These are phyloP conservation scores for Tuber indicum DNA, from an alignment of 495 filamentous ascomycete species.

Conservation along the genomic window DNA sequence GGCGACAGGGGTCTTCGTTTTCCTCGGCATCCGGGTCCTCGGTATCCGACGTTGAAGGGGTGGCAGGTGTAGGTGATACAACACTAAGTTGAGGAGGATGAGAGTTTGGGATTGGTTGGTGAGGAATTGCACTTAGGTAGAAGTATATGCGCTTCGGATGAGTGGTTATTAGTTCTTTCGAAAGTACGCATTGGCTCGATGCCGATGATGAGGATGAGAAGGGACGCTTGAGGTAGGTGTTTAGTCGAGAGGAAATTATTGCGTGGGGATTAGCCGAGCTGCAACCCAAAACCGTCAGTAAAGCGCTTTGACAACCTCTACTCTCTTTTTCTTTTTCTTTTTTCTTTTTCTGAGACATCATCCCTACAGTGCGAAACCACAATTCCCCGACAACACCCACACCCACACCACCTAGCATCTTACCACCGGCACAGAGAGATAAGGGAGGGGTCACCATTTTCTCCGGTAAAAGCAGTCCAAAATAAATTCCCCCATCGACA, in stretches of 20 bases:
- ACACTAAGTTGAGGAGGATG: constrained; percentile 45
- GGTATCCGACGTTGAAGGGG: constrained; percentile 1
- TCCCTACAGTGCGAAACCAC: constrained; percentile 2
- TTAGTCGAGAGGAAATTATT: constrained; percentile 85
- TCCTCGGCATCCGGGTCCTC: constrained; percentile 48
- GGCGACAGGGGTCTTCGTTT: constrained; percentile 56
- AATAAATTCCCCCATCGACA: background rate
- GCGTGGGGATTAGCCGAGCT: constrained; percentile 95
- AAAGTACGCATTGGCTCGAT: constrained; percentile 59
- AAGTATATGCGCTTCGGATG: constrained; percentile 95
- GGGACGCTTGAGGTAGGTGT: constrained; percentile 74
- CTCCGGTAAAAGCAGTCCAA: constrained; percentile 4
- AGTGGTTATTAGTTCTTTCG: constrained; percentile 83
- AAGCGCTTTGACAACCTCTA: background rate
- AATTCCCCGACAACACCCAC: constrained; percentile 13
- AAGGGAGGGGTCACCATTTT: constrained; percentile 3
- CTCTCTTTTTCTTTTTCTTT: background rate
- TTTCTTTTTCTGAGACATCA: background rate
- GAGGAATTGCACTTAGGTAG: constrained; percentile 77
- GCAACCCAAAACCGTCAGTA: constrained; percentile 35
- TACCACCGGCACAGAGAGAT: background rate
- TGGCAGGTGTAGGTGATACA: constrained; percentile 57
- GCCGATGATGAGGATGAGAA: constrained; percentile 50
- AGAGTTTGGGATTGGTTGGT: constrained; percentile 65
- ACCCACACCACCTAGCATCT: constrained; percentile 14